Evolutionary conservation across 139 green algal genomes (phyloP).

Genomic region (Tetradesmus lagerheimii): DNA sequence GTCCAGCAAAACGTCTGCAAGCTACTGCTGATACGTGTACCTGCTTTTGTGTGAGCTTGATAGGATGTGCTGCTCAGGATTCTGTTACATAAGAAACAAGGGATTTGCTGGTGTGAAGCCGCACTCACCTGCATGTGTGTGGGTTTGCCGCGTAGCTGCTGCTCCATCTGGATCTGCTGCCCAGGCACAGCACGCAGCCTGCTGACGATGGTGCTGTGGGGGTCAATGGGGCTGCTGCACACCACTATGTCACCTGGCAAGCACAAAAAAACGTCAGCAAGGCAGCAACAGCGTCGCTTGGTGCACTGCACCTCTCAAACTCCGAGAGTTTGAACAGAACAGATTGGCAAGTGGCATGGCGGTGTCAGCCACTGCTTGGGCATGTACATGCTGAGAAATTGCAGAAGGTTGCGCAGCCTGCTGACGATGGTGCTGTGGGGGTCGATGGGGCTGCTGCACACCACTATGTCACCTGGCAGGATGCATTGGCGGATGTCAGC

Average conservation of each 20-base stretch:
- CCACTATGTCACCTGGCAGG: conserved; percentile 27
- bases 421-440: neutral
- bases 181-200: neutral
- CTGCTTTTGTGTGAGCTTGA: too few relatives aligned
- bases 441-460: conserved; percentile 7
- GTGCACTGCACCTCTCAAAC: too few relatives aligned
- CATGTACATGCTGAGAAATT: too few relatives aligned
- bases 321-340: too few relatives aligned
- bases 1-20: too few relatives aligned
- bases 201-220: neutral
- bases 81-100: too few relatives aligned
- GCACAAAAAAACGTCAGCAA: neutral
- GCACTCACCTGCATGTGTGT: neutral
- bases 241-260: conserved; percentile 30
- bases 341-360: too few relatives aligned
- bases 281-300: neutral
- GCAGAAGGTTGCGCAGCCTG: too few relatives aligned
- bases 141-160: neutral
- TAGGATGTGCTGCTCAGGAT: too few relatives aligned
- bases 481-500: neutral
- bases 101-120: too few relatives aligned
- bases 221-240: conserved; percentile 6
- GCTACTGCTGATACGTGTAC: too few relatives aligned
- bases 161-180: neutral
- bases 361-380: too few relatives aligned